These are phyloP conservation scores for Lecanicillium sp. DNA, from an alignment of 2,329 filamentous ascomycete species.

Conservation along the genomic window DNA sequence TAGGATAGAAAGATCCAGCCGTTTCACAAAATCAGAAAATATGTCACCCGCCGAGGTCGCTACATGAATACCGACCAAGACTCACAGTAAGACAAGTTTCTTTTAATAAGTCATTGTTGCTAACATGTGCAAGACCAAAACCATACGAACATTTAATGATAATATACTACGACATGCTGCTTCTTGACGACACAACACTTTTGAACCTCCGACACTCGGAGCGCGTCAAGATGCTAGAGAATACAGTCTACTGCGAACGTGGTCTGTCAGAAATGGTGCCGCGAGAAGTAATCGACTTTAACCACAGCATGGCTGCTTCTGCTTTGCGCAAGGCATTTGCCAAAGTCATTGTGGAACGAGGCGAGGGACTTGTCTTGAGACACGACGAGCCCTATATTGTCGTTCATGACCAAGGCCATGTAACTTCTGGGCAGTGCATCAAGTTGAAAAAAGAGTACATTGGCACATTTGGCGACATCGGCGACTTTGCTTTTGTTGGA, in stretches of 20 bases:
- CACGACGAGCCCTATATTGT: constrained; percentile 72
- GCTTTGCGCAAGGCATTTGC: constrained; percentile 58
- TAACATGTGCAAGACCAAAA: constrained; percentile 29
- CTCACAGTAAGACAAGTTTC: constrained; percentile 41
- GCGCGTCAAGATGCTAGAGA: constrained; percentile 50
- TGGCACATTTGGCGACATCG: constrained; percentile 67
- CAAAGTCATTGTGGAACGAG: constrained; percentile 52
- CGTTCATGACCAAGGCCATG: constrained; percentile 26
- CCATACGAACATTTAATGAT: constrained; percentile 52
- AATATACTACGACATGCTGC: constrained; percentile 50
- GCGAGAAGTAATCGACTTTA: constrained; percentile 61
- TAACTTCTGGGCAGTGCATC: constrained; percentile 49
- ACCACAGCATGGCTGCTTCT: constrained; percentile 37
- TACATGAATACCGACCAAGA: constrained; percentile 62
- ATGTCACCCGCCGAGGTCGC: constrained; percentile 64
- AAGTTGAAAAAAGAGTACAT: constrained; percentile 88
- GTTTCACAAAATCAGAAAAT: constrained; percentile 77
- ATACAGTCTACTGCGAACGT: constrained; percentile 39
- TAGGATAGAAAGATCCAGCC: constrained; percentile 55
- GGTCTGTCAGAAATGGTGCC: constrained; percentile 61
- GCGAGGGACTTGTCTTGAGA: constrained; percentile 78
- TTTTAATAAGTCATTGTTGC: constrained; percentile 12
- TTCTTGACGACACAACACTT: constrained; percentile 45
- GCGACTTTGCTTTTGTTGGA: constrained; percentile 74
- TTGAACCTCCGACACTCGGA: constrained; percentile 46